phyloP scores from a whole-genome alignment of 768 basidiomycete species.

The Russula vinacea region DNA sequence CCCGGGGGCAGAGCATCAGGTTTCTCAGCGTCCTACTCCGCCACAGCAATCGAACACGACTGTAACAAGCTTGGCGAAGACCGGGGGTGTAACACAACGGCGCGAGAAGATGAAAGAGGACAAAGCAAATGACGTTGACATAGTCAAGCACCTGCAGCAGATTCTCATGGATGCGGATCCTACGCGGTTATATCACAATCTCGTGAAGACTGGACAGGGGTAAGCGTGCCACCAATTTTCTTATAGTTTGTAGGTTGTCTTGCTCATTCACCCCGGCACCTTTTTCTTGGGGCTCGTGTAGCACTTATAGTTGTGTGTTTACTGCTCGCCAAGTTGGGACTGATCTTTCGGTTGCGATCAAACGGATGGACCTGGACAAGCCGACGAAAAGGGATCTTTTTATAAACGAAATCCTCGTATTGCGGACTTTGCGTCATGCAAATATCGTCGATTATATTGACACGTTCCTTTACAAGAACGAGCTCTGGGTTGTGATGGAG shows the following conservation, averaged over 20 bases:
- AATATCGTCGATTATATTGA: constrained; percentile 99
- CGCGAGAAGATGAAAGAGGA: constrained; percentile 83
- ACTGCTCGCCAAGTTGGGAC: constrained; percentile 97
- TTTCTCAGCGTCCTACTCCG: constrained; percentile 33
- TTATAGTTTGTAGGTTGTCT: constrained; percentile 2
- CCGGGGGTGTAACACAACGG: constrained; percentile 72
- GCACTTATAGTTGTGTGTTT: constrained; percentile 96
- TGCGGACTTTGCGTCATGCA: constrained; percentile 97
- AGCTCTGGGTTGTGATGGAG: constrained; percentile 99
- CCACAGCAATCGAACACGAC: constrained; percentile 47
- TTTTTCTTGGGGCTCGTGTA: constrained; percentile 36
- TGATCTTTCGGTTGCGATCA: constrained; percentile 94
- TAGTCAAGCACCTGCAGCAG: constrained; percentile 83
- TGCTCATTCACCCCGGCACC: background rate
- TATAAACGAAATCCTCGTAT: constrained; percentile 99
- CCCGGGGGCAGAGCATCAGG: constrained; percentile 36
- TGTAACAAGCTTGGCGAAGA: constrained; percentile 62
- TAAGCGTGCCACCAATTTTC: constrained; percentile 44
- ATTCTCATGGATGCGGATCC: constrained; percentile 99
- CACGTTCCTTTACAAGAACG: constrained; percentile 96
- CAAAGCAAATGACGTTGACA: constrained; percentile 79
- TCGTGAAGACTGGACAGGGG: constrained; percentile 99
- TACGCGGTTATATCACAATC: constrained; percentile 83
- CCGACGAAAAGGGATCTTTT: constrained; percentile 99
- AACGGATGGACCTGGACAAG: constrained; percentile 99